Evolutionary conservation across 1,139 yeast species (phyloP).

Genomic region (Debaryomyces nepalensis): DNA sequence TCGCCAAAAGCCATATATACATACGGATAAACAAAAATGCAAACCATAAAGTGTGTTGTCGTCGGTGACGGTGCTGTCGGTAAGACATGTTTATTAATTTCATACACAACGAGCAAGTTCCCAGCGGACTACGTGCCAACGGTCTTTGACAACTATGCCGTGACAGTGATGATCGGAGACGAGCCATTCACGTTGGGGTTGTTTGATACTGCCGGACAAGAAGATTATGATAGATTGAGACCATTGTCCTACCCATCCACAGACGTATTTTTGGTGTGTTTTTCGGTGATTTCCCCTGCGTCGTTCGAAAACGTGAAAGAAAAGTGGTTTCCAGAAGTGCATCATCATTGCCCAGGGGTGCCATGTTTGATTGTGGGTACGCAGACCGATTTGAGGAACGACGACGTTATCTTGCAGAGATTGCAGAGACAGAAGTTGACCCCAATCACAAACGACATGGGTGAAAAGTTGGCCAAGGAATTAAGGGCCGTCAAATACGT

Average conservation of each 20-base stretch:
- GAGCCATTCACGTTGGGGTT: slow-evolving; percentile 96
- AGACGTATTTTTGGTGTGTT: slow-evolving; percentile 93
- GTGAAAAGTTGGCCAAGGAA: slow-evolving; percentile 91
- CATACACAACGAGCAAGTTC: slow-evolving; percentile 85
- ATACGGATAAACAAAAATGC: slow-evolving; percentile 49
- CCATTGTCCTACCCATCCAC: slow-evolving; percentile 97
- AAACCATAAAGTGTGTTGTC: slow-evolving; percentile 92
- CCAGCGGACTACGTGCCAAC: slow-evolving; percentile 92
- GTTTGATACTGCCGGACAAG: slow-evolving; percentile 98
- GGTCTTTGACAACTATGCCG: slow-evolving; percentile 95
- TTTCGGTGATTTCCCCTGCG: slow-evolving; percentile 94
- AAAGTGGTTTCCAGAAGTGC: slow-evolving; percentile 98
- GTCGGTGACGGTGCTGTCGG: slow-evolving; percentile 99
- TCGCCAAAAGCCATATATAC: slow-evolving; percentile 1
- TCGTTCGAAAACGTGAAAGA: slow-evolving; percentile 97
- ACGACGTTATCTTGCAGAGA: slow-evolving; percentile 86
- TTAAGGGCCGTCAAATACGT: slow-evolving; percentile 94
- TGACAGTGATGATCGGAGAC: slow-evolving; percentile 97
- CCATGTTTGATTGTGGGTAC: slow-evolving; percentile 97
- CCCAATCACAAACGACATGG: slow-evolving; percentile 86
- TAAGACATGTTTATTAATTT: slow-evolving; percentile 86
- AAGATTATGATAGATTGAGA: slow-evolving; percentile 95
- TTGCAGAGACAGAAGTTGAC: slow-evolving; percentile 87
- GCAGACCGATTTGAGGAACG: slow-evolving; percentile 92
- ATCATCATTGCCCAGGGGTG: slow-evolving; percentile 97